Percentiles rank a stretch among this genome's conserved stretches.
Conservation (phyloP, 2,329 filamentous ascomycete genomes). For the Fusarium udum region DNA sequence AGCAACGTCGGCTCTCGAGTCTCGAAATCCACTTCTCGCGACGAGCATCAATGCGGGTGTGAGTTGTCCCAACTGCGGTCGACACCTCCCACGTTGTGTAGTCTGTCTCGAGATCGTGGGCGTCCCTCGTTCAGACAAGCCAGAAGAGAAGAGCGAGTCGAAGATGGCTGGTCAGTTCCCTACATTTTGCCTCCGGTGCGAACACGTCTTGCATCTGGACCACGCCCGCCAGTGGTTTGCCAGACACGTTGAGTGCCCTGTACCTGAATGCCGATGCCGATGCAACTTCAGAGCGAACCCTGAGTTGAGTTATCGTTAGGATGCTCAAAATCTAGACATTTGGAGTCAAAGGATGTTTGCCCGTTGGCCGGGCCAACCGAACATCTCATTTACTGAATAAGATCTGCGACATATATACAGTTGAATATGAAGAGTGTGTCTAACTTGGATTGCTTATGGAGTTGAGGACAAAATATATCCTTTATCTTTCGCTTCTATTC, state of each 20-base stretch:
- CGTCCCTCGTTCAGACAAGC: constrained; percentile 67
- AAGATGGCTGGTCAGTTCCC: constrained; percentile 67
- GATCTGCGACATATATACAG: not conserved
- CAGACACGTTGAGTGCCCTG: constrained; percentile 71
- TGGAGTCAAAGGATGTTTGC: not conserved
- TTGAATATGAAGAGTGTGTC: constrained; percentile 21
- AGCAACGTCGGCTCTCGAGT: constrained; percentile 46
- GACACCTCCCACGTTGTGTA: constrained; percentile 73
- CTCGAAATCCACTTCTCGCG: constrained; percentile 65
- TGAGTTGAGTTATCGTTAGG: constrained; percentile 62
- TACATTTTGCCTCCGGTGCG: constrained; percentile 75
- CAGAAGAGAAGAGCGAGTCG: constrained; percentile 61
- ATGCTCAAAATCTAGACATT: not conserved
- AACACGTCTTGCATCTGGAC: constrained; percentile 74
- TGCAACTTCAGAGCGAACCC: constrained; percentile 71
- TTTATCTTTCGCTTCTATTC: constrained; percentile 25
- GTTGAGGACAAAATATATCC: constrained; percentile 10
- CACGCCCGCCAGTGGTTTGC: constrained; percentile 74
- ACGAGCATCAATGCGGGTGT: constrained; percentile 69
- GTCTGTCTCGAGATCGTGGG: constrained; percentile 75
- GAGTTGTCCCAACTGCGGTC: constrained; percentile 72
- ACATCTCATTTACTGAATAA: not conserved
- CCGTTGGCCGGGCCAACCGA: not conserved
- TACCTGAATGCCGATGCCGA: constrained; percentile 73
- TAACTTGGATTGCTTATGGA: constrained; percentile 18